Base-by-base conservation (phyloP, 441 rosid genomes). In the Melastoma candidum region DNA sequence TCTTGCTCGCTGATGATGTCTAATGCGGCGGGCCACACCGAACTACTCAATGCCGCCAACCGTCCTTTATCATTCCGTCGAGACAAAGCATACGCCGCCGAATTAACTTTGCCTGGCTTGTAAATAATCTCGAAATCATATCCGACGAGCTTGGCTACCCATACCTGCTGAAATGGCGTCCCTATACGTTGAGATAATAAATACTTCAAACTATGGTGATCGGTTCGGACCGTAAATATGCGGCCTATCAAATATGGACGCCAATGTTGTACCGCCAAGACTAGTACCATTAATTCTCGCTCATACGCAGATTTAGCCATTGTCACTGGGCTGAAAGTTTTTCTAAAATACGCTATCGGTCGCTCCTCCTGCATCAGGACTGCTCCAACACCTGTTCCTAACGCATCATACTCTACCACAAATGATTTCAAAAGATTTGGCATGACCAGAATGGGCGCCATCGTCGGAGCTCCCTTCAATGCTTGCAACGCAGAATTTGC, bases 191-290 rank as follows among this genome's bases (percentile, higher is more conserved):
- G 39, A 29, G 39, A 29, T 29, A 29, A 29, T 29, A 29, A 3
- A 29, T 29, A 29, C 39, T 29, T 29, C 39, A 29, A 29, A 29
- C 39, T 29, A 4, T 29, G 39, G 39, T 29, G 39, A 29, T 29
- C 39, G 39, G 39, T 29, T 29, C 39, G 3, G 39, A 29, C 39
- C 39, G 39, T 29, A 7, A 29, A 29, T 29, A 4, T 29, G 3
- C 39, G 39, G 39, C 39, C 39, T 4, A 29, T 29, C 11, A 50
- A 13, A 24, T 13, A 41, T 9, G 3, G 39, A 49, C 6, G 45
- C 45, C 11, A 22, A 14, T 56, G 45, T 11, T 56, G 11, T 4
- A 56, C 44, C 3, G 50, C 59, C 4, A 56, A 22, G 9, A 56
- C 36, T 10, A 56, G 6, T 7, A 47, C 24, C 3, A 58, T 11